Conservation (phyloP, 2,329 filamentous ascomycete genomes). For the Microascus cirrosus region DNA sequence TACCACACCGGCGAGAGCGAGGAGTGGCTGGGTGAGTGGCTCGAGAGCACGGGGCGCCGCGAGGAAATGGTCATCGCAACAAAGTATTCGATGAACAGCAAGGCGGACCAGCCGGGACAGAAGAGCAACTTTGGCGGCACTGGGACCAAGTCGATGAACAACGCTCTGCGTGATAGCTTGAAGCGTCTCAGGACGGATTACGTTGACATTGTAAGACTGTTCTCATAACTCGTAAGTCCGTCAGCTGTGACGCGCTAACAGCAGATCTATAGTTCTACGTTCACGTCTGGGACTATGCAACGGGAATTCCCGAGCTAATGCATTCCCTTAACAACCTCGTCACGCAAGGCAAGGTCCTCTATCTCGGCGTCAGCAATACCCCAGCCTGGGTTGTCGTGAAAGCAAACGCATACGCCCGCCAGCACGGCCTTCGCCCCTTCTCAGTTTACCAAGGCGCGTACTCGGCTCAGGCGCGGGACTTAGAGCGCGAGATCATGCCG, state of each 20-base stretch:
- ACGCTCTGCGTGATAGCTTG: constrained; percentile 26
- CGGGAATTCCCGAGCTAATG: constrained; percentile 15
- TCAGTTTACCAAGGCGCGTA: constrained; percentile 28
- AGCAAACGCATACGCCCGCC: constrained; percentile 15
- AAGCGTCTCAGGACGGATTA: constrained; percentile 24
- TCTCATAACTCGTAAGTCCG: constrained; percentile 21
- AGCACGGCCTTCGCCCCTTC: constrained; percentile 15
- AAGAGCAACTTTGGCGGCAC: constrained; percentile 26
- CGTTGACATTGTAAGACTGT: constrained; percentile 17
- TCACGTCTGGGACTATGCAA: constrained; percentile 15
- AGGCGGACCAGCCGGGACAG: constrained; percentile 15
- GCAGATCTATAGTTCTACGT: constrained; percentile 9
- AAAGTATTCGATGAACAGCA: constrained; percentile 32
- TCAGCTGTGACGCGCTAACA: not conserved
- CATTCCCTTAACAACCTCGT: constrained; percentile 14
- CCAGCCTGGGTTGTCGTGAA: constrained; percentile 18
- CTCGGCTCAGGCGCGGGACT: constrained; percentile 24
- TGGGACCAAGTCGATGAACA: constrained; percentile 21
- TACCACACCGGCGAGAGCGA: constrained; percentile 41
- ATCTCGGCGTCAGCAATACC: constrained; percentile 18
- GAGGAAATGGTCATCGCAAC: constrained; percentile 36
- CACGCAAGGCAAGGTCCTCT: constrained; percentile 14
- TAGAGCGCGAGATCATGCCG: constrained; percentile 31
- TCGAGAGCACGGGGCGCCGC: constrained; percentile 26
- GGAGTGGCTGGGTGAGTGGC: constrained; percentile 39